Percentiles rank a stretch among this genome's conserved stretches.
Evolutionary conservation across 73 alveolate genomes (phyloP).

Genomic region (Paramecium primaurelia): DNA sequence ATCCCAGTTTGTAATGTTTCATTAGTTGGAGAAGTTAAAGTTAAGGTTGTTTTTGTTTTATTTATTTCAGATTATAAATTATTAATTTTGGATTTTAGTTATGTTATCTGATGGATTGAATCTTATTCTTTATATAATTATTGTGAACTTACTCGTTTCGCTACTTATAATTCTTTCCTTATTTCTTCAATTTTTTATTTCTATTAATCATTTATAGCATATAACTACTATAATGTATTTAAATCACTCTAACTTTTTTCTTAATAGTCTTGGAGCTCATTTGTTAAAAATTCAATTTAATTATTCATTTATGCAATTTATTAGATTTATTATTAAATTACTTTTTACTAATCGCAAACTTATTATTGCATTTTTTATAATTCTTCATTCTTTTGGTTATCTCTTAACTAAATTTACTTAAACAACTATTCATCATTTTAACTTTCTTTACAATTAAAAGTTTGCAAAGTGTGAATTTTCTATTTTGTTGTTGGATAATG

Average conservation of each 20-base stretch:
- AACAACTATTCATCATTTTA: not conserved
- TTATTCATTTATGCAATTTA: conserved; percentile 27
- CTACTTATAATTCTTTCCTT: not conserved
- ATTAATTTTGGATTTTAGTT: not conserved
- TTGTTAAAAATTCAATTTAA: not conserved
- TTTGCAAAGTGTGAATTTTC: not conserved
- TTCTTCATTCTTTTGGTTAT: not conserved
- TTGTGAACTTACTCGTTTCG: not conserved
- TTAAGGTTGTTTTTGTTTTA: not conserved
- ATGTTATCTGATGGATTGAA: not conserved
- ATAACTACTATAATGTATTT: not conserved
- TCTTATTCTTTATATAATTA: not conserved
- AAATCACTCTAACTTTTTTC: not conserved
- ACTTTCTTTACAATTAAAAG: conserved; percentile 9
- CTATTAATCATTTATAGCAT: not conserved
- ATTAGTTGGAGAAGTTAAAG: not conserved
- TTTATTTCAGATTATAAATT: not conserved
- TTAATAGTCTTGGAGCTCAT: not conserved
- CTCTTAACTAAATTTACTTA: not conserved
- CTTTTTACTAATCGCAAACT: not conserved
- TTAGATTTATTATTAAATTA: not conserved
- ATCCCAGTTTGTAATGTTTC: not conserved
- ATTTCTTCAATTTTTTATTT: not conserved
- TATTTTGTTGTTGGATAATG: not conserved
- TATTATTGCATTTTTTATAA: not conserved